These are phyloP conservation scores for Eutrema heterophyllum DNA, from an alignment of 345 rosid genomes.

Conservation along the genomic window DNA sequence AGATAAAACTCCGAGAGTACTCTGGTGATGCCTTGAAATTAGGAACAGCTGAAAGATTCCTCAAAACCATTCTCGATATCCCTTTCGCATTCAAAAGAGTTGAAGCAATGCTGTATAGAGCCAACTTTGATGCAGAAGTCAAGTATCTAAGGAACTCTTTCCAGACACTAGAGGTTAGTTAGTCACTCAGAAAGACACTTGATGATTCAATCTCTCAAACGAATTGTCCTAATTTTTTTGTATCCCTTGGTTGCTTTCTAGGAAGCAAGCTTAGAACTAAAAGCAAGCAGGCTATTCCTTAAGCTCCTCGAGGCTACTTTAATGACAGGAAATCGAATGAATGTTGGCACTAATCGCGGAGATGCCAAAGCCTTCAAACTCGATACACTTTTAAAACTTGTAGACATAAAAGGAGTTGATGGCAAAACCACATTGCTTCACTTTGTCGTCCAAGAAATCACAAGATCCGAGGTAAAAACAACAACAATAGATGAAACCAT, in stretches of 20 bases:
- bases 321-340: slow-evolving; percentile 92
- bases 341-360: slow-evolving; percentile 95
- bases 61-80: slow-evolving; percentile 79
- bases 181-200: slow-evolving; percentile 1
- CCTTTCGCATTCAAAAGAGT: slow-evolving; percentile 96
- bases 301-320: slow-evolving; percentile 97
- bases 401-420: slow-evolving; percentile 89
- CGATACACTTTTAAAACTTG: slow-evolving; percentile 97
- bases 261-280: slow-evolving; percentile 89
- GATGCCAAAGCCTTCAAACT: slow-evolving; percentile 96
- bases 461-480: slow-evolving; percentile 55
- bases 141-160: slow-evolving; percentile 80
- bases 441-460: slow-evolving; percentile 97
- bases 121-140: slow-evolving; percentile 88
- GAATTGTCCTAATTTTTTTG: not conserved
- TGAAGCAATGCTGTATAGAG: slow-evolving; percentile 94
- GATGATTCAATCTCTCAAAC: not conserved
- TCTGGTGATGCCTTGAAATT: slow-evolving; percentile 63
- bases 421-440: slow-evolving; percentile 97
- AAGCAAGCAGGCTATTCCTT: slow-evolving; percentile 82
- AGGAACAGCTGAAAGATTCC: slow-evolving; percentile 91
- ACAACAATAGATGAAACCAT: slow-evolving; percentile 34
- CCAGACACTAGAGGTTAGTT: slow-evolving; percentile 77
- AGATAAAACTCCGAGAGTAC: slow-evolving; percentile 84
- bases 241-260: slow-evolving; percentile 21